Conservation (phyloP, 2,329 filamentous ascomycete species). For the Fonsecaea pugnacius region DNA sequence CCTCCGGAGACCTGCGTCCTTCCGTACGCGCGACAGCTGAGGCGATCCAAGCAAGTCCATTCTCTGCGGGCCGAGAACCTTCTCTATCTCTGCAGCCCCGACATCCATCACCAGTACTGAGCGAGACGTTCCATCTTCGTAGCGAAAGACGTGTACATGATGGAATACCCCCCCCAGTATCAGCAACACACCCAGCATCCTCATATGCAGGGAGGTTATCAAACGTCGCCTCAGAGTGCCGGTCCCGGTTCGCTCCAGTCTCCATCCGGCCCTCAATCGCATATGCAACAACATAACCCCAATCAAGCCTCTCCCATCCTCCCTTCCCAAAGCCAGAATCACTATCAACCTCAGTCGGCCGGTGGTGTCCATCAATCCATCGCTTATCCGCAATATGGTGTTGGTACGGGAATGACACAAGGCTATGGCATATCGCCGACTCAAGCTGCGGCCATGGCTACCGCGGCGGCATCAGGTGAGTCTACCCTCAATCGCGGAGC, state of each 20-base stretch:
- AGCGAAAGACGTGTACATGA: slow-evolving; percentile 50
- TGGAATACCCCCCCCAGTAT: slow-evolving; percentile 77
- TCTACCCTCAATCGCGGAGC: slow-evolving; percentile 53
- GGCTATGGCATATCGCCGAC: slow-evolving; percentile 78
- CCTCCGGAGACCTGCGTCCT: slow-evolving; percentile 27
- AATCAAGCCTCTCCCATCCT: slow-evolving; percentile 79
- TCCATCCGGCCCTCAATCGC: slow-evolving; percentile 71
- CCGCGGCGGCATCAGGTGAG: slow-evolving; percentile 85
- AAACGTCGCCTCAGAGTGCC: slow-evolving; percentile 60
- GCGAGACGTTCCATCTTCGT: slow-evolving; percentile 22
- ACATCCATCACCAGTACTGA: slow-evolving; percentile 22
- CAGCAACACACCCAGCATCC: slow-evolving; percentile 68
- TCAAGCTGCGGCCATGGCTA: slow-evolving; percentile 91
- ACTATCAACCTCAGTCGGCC: slow-evolving; percentile 68
- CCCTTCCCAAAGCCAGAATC: slow-evolving; percentile 68
- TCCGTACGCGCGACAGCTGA: slow-evolving; percentile 29
- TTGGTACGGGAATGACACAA: slow-evolving; percentile 72
- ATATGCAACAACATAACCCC: slow-evolving; percentile 62
- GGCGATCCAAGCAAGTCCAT: slow-evolving; percentile 25
- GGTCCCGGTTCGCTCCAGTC: slow-evolving; percentile 67
- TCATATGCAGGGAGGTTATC: slow-evolving; percentile 65
- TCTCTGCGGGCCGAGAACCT: slow-evolving; percentile 25
- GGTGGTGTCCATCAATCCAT: slow-evolving; percentile 68
- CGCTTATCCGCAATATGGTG: slow-evolving; percentile 81
- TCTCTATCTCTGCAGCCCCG: slow-evolving; percentile 22